These are phyloP conservation scores for Echeveria elegans DNA, from an alignment of 164 flowering plant species.

Conservation along the genomic window DNA sequence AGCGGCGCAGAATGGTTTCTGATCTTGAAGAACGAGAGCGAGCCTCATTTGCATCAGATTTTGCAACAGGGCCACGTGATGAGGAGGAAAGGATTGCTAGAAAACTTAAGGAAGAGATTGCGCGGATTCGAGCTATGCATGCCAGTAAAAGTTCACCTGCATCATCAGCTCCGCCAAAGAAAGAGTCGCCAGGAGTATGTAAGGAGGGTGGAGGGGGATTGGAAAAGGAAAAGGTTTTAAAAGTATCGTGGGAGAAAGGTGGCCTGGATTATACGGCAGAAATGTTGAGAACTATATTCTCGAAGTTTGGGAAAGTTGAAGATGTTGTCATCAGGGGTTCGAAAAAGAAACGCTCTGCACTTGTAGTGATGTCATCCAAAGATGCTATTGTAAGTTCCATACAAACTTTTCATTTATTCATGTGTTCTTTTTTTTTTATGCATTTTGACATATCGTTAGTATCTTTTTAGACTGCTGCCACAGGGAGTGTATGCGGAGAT, in stretches of 20 bases:
- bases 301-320: slow-evolving; percentile 68
- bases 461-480: slow-evolving; percentile 50
- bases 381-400: slow-evolving; percentile 58
- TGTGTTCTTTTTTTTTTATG: not conserved
- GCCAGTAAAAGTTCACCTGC: slow-evolving; percentile 24
- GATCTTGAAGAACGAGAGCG: slow-evolving; percentile 74
- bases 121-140: slow-evolving; percentile 55
- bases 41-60: slow-evolving; percentile 40
- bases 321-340: slow-evolving; percentile 63
- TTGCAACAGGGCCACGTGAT: slow-evolving; percentile 21
- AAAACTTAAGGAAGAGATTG: slow-evolving; percentile 58
- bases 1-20: slow-evolving; percentile 60
- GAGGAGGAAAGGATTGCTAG: slow-evolving; percentile 60
- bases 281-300: slow-evolving; percentile 47
- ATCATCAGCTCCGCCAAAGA: slow-evolving; percentile 9
- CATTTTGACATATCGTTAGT: not conserved
- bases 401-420: not conserved
- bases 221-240: slow-evolving; percentile 55
- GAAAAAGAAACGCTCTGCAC: slow-evolving; percentile 61
- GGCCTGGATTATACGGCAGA: slow-evolving; percentile 47
- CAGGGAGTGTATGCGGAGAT: slow-evolving; percentile 42
- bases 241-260: slow-evolving; percentile 67
- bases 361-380: slow-evolving; percentile 68
- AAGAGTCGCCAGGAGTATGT: slow-evolving; percentile 5
- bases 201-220: slow-evolving; percentile 20